These are phyloP conservation scores for Pouteria glomerata DNA, from an alignment of 148 eudicot genomes.

Conservation along the genomic window DNA sequence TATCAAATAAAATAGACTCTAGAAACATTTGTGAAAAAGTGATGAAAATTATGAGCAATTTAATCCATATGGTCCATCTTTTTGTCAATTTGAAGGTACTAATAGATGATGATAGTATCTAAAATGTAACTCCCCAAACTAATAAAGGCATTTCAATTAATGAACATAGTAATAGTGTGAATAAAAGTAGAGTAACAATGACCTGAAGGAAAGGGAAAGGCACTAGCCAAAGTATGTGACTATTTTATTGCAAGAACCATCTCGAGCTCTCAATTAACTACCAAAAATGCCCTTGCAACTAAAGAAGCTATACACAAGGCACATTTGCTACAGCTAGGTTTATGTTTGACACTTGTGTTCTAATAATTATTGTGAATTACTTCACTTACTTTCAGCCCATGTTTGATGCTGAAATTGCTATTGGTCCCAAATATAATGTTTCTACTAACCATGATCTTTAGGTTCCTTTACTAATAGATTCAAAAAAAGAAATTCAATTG, in stretches of 20 bases:
- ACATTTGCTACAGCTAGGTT: not conserved
- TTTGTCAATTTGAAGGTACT: not conserved
- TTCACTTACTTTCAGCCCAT: not conserved
- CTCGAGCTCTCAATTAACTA: not conserved
- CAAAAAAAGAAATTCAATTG: not conserved
- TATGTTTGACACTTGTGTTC: conserved; percentile 11
- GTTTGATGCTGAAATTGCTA: not conserved
- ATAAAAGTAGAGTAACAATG: not conserved
- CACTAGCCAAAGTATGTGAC: not conserved
- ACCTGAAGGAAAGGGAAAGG: not conserved
- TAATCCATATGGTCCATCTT: not conserved
- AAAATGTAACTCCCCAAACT: not conserved
- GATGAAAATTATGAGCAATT: not conserved
- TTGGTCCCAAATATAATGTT: conserved; percentile 3
- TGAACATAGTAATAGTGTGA: not conserved
- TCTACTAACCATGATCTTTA: conserved; percentile 7
- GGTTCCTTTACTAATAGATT: not conserved
- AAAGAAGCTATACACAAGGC: conserved; percentile 7
- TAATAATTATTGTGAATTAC: not conserved
- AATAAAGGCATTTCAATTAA: not conserved
- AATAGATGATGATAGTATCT: not conserved
- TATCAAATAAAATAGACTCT: not conserved
- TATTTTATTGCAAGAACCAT: not conserved
- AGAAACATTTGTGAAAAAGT: not conserved
- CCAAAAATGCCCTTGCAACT: not conserved